Base-by-base conservation (phyloP, 148 eudicot species). In the Tetragonia tetragonoides region DNA sequence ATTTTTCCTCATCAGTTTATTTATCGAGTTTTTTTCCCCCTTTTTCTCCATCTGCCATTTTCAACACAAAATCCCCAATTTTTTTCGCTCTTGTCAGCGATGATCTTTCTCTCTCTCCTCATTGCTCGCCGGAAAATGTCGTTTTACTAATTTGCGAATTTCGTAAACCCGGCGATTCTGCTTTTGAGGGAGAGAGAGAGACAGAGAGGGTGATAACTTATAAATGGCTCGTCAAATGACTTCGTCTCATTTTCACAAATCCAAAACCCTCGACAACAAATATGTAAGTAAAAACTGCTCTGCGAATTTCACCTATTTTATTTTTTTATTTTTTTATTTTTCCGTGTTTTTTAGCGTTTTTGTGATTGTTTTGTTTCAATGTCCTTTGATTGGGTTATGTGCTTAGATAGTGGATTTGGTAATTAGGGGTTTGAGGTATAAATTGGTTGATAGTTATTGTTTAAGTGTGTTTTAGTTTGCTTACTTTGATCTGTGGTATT, bases 181-280 rank as follows among this genome's bases (percentile, higher is more conserved):
- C 14, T 49, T 34, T 66, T 17, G 51, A 67, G 53, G 66, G 9
- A 64, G 46, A 39, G 66, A 66, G 56, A 66, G 72, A 63, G 78
- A 49, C 66, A 20, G 64, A 53, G 41, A 20, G 14, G 34, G 34
- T 28, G 34, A 28, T 28, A 28, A 53, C 23, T 24, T 37, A 37
- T 73, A 70, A 70, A 93, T 93, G 97, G 86, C 99, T 72, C 94
- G 99, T 44, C 99, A 91, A 79, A 72, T 80, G 74, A 77, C 91
- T 28, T 5, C 91, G 1, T 38, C 90, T 63, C 97, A 92, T 76
- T 85, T 87, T 74, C 95, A 88, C 82, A 93, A 96, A 85, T 89
- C 97, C 66, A 96, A 93, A 82, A 96, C 97, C 80, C 98, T 93
- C 47, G 98, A 96, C 73, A 90, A 91, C 81, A 96, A 96, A 96